Conservation (phyloP, 2,329 filamentous ascomycete species). For the Ascochyta koolunga region DNA sequence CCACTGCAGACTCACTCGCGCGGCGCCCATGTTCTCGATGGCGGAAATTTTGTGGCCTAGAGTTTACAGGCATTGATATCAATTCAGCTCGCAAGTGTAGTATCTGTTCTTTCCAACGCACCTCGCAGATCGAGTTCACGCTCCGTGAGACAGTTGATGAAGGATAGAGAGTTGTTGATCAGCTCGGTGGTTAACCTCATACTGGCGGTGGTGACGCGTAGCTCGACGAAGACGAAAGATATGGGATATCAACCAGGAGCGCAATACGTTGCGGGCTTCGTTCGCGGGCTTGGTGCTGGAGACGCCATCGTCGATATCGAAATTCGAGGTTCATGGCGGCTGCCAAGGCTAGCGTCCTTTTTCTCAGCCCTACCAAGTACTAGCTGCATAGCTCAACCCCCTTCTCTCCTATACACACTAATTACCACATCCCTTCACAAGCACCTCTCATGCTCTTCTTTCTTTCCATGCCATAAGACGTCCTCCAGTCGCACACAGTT, state of each 20-base stretch:
- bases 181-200: constrained; percentile 98
- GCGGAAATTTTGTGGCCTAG: constrained; percentile 96
- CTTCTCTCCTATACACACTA: constrained; percentile 24
- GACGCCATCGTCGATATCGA: constrained; percentile 2
- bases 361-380: not conserved
- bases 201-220: constrained; percentile 33
- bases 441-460: constrained; percentile 25
- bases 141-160: constrained; percentile 98
- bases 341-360: constrained; percentile 5
- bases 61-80: constrained; percentile 69
- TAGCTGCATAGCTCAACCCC: no score
- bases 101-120: constrained; percentile 98
- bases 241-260: not conserved
- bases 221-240: not conserved
- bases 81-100: constrained; percentile 89
- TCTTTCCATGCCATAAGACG: constrained; percentile 21
- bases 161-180: constrained; percentile 92
- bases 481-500: constrained; percentile 28
- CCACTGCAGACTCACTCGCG: constrained; percentile 69
- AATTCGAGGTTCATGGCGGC: constrained; percentile 5
- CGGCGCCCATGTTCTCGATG: constrained; percentile 97
- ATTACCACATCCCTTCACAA: constrained; percentile 27
- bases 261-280: not conserved
- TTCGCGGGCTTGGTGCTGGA: not conserved
- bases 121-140: constrained; percentile 99